These are phyloP conservation scores for Zygotorulaspora chibaensis DNA, from an alignment of 805 yeast genomes.

Conservation along the genomic window DNA sequence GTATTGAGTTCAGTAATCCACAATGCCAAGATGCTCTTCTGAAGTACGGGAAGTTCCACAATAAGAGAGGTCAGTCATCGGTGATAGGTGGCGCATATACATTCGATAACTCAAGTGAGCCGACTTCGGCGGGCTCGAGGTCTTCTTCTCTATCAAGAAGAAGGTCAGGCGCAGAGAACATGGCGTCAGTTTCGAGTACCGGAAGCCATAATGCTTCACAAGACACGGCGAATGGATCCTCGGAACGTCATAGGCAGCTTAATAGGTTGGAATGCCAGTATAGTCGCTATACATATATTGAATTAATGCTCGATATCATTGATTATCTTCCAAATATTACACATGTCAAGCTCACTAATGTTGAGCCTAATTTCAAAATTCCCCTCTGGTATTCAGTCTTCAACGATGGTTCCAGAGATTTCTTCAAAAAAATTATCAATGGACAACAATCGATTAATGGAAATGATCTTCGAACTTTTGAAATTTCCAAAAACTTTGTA, in stretches of 20 bases:
- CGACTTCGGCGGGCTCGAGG: background rate
- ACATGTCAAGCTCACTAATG: conserved; percentile 40
- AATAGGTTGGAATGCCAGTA: conserved; percentile 23
- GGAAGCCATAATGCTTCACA: conserved; percentile 19
- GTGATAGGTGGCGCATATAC: conserved; percentile 29
- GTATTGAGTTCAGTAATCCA: conserved; percentile 31
- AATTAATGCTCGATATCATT: conserved; percentile 40
- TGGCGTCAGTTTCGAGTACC: conserved; percentile 1
- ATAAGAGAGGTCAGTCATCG: conserved; percentile 13
- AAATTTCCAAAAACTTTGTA: conserved; percentile 27
- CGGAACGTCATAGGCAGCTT: conserved; percentile 4
- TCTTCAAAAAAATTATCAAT: conserved; percentile 32
- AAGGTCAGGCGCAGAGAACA: conserved; percentile 1
- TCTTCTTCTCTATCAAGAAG: conserved; percentile 5
- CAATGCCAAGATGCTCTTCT: conserved; percentile 33
- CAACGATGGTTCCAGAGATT: conserved; percentile 34
- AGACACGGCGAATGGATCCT: conserved; percentile 12
- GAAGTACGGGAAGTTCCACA: conserved; percentile 31
- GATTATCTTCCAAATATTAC: conserved; percentile 46
- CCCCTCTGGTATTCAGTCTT: conserved; percentile 41
- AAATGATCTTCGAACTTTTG: conserved; percentile 30
- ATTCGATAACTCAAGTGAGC: conserved; percentile 5
- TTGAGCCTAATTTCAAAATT: conserved; percentile 51
- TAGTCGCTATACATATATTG: conserved; percentile 34
- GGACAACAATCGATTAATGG: conserved; percentile 33